A percentile compares a stretch with the other conserved stretches of the same genome.
phyloP scores from a whole-genome alignment of 2,329 filamentous ascomycete genomes.

The Exophiala aquamarina region DNA sequence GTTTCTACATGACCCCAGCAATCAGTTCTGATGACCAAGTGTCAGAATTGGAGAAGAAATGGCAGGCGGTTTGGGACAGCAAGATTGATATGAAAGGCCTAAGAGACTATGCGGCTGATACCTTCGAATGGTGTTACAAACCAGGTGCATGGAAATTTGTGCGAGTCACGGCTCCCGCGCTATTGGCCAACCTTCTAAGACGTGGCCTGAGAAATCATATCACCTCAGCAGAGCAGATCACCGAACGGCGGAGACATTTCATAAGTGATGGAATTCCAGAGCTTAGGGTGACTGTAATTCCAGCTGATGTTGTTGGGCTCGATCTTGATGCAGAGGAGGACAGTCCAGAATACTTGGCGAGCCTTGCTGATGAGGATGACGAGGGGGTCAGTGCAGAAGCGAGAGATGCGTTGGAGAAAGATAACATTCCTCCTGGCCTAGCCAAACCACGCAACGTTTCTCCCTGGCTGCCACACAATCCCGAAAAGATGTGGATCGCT shows the following conservation, averaged over 20 bases:
- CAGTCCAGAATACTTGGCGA: constrained; percentile 47
- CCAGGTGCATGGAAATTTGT: constrained; percentile 83
- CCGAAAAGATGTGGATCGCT: constrained; percentile 69
- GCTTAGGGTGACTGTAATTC: constrained; percentile 74
- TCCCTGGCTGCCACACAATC: constrained; percentile 64
- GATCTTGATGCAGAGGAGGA: constrained; percentile 73
- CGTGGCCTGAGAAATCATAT: constrained; percentile 27
- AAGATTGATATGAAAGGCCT: constrained; percentile 66
- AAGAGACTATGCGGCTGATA: constrained; percentile 71
- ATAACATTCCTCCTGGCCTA: constrained; percentile 36
- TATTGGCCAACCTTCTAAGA: constrained; percentile 64
- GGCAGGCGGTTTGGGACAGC: constrained; percentile 49
- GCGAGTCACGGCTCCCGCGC: constrained; percentile 71
- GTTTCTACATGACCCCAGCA: constrained; percentile 84
- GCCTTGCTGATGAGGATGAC: constrained; percentile 32
- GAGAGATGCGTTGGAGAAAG: constrained; percentile 27
- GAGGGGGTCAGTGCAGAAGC: constrained; percentile 30
- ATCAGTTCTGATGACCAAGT: constrained; percentile 67
- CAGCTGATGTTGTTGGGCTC: constrained; percentile 73
- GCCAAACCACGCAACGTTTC: constrained; percentile 46
- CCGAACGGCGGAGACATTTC: constrained; percentile 65
- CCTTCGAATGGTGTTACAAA: constrained; percentile 81
- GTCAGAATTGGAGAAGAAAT: constrained; percentile 52
- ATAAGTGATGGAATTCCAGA: constrained; percentile 75
- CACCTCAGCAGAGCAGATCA: constrained; percentile 47